A percentile compares a stretch with the other conserved stretches of the same genome.
These are phyloP conservation scores for Hymenoscyphus fraxineus DNA, from an alignment of 2,329 filamentous ascomycete species.

Conservation along the genomic window DNA sequence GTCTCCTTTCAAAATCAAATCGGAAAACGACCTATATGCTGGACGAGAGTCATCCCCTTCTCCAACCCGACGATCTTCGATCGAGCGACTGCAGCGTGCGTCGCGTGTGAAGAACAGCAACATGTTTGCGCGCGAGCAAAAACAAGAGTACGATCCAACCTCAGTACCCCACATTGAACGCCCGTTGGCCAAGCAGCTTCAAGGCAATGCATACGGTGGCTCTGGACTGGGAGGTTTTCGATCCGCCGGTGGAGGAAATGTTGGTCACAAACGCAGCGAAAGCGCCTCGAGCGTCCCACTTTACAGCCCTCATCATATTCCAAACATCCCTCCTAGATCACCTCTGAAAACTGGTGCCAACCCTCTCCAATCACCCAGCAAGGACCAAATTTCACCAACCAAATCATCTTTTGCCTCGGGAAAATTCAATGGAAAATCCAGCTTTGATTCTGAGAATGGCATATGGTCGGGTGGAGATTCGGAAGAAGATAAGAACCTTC, in stretches of 20 bases:
- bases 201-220: conserved; percentile 66
- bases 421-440: conserved; percentile 56
- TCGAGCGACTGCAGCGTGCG: conserved; percentile 91
- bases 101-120: conserved; percentile 97
- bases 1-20: conserved; percentile 59
- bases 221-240: conserved; percentile 51
- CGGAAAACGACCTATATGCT: conserved; percentile 64
- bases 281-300: conserved; percentile 59
- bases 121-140: conserved; percentile 90
- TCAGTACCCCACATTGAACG: conserved; percentile 75
- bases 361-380: conserved; percentile 52
- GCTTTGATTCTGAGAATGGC: conserved; percentile 65
- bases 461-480: conserved; percentile 66
- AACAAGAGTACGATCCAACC: conserved; percentile 86
- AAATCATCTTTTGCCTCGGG: conserved; percentile 81
- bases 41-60: conserved; percentile 57
- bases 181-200: conserved; percentile 69
- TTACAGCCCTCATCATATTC: conserved; percentile 42
- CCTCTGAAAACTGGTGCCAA: conserved; percentile 39
- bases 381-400: conserved; percentile 71
- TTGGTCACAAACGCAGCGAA: conserved; percentile 50
- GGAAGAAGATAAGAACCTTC: conserved; percentile 54
- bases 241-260: conserved; percentile 42
- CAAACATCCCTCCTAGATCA: conserved; percentile 22
- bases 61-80: conserved; percentile 78